phyloP scores from a whole-genome alignment of 2,329 filamentous ascomycete genomes.

The Talaromyces marneffei region DNA sequence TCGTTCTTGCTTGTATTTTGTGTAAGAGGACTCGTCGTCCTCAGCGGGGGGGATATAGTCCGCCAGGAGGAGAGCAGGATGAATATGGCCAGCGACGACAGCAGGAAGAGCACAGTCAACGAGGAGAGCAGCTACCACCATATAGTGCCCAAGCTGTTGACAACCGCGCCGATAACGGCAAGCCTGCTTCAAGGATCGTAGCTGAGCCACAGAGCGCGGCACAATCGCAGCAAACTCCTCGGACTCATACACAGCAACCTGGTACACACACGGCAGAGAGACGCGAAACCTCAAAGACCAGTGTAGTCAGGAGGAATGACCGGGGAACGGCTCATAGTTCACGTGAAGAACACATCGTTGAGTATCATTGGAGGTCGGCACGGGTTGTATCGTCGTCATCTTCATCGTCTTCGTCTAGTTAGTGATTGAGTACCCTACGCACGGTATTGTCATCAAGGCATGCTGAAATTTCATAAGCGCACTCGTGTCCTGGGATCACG shows the following conservation, averaged over 20 bases:
- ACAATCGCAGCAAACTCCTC: neutral
- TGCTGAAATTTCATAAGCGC: too few species aligned
- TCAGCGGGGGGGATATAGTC: neutral
- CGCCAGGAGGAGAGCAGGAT: neutral
- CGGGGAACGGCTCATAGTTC: neutral
- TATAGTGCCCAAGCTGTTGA: neutral
- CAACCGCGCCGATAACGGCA: neutral
- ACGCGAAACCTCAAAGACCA: neutral
- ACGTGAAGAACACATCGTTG: neutral
- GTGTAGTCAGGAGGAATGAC: neutral
- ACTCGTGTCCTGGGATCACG: too few species aligned
- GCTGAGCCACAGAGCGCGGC: neutral
- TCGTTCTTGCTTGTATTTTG: neutral
- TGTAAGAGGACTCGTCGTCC: neutral
- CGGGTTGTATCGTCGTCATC: neutral
- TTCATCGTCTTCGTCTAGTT: neutral
- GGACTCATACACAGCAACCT: neutral
- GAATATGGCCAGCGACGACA: neutral
- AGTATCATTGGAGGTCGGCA: neutral
- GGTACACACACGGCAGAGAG: neutral
- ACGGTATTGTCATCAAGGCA: neutral
- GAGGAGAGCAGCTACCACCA: neutral
- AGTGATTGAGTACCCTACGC: neutral
- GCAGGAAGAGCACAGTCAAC: neutral
- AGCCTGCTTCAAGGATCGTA: neutral